A percentile compares a stretch with the other conserved stretches of the same genome.
Conservation (phyloP, 2,329 filamentous ascomycete genomes). For the Microdochium nivale region DNA sequence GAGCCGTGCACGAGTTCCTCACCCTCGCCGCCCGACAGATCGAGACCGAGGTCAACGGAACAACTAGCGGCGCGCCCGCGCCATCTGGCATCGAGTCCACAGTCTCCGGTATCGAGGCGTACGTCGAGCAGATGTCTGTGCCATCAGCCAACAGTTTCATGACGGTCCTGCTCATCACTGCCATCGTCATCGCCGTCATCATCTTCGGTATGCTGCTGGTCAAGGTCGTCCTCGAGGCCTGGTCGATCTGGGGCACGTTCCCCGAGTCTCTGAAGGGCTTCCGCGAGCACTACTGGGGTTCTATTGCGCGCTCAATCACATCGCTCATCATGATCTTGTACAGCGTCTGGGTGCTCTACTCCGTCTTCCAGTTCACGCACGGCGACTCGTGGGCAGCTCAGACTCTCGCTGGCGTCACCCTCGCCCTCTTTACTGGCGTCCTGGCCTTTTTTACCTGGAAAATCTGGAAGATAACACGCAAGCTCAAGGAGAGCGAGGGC, state of each 20-base stretch:
- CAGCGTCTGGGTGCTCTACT: conserved; percentile 92
- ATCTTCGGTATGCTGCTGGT: conserved; percentile 79
- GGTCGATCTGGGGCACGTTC: conserved; percentile 84
- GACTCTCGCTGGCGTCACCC: conserved; percentile 69
- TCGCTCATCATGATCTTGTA: conserved; percentile 87
- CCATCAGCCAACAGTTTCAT: conserved; percentile 91
- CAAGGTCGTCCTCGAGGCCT: conserved; percentile 85
- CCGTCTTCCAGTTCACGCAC: conserved; percentile 87
- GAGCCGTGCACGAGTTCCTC: conserved; percentile 39
- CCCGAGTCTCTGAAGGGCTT: conserved; percentile 73
- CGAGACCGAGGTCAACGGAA: conserved; percentile 34
- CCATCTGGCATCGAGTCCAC: conserved; percentile 30
- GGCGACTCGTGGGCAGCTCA: conserved; percentile 95
- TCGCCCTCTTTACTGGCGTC: conserved; percentile 70
- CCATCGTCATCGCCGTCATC: conserved; percentile 76
- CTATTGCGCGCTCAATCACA: conserved; percentile 81
- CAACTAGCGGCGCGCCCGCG: conserved; percentile 15
- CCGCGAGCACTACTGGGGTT: conserved; percentile 93
- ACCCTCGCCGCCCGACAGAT: conserved; percentile 45
- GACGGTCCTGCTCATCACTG: conserved; percentile 83
- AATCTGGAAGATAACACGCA: conserved; percentile 69
- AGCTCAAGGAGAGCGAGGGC: conserved; percentile 68
- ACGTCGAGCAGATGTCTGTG: conserved; percentile 74
- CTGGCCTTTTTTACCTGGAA: conserved; percentile 77
- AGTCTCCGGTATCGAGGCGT: conserved; percentile 72